A percentile compares a stretch with the other conserved stretches of the same genome.
Conservation (phyloP, 495 filamentous ascomycete genomes). For the Penicillium soppii region DNA sequence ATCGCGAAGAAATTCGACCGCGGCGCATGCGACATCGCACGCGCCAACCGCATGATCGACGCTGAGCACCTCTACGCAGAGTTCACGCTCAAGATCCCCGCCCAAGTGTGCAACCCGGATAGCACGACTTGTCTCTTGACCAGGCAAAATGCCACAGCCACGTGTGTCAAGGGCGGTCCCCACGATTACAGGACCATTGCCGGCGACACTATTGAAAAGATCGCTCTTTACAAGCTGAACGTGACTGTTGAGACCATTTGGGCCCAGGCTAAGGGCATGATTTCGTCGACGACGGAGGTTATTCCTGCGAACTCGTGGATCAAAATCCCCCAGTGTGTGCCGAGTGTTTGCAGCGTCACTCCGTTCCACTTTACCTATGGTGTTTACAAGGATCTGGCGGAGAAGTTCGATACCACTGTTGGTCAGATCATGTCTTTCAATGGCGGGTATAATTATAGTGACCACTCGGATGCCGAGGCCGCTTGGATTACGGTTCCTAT, state of each 20-base stretch:
- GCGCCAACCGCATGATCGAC: conserved; percentile 16
- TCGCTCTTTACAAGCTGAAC: conserved; percentile 16
- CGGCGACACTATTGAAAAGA: conserved; percentile 15
- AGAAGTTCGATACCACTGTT: conserved; percentile 12
- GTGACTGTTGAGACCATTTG: conserved; percentile 9
- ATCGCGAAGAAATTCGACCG: conserved; percentile 9
- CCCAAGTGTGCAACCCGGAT: conserved; percentile 6
- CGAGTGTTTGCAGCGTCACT: conserved; percentile 10
- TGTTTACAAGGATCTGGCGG: conserved; percentile 22
- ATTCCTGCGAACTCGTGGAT: conserved; percentile 6
- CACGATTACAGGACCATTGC: conserved; percentile 16
- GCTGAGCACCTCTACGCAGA: conserved; percentile 7
- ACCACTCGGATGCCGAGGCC: no score
- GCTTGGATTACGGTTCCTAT: no score
- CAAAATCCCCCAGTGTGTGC: conserved; percentile 19
- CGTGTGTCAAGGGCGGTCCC: conserved; percentile 12
- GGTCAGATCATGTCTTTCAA: conserved; percentile 21
- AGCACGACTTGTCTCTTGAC: conserved; percentile 9
- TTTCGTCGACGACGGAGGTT: neutral
- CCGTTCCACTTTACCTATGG: conserved; percentile 17
- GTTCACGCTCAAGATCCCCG: conserved; percentile 11
- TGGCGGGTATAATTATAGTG: conserved; percentile 17
- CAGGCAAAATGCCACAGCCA: conserved; percentile 1
- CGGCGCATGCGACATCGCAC: conserved; percentile 15
- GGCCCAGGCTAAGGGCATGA: neutral